Evolutionary conservation across 1,284 basidiomycete genomes (phyloP).

Genomic region (Xerocomus cyaneibrunnescens): DNA sequence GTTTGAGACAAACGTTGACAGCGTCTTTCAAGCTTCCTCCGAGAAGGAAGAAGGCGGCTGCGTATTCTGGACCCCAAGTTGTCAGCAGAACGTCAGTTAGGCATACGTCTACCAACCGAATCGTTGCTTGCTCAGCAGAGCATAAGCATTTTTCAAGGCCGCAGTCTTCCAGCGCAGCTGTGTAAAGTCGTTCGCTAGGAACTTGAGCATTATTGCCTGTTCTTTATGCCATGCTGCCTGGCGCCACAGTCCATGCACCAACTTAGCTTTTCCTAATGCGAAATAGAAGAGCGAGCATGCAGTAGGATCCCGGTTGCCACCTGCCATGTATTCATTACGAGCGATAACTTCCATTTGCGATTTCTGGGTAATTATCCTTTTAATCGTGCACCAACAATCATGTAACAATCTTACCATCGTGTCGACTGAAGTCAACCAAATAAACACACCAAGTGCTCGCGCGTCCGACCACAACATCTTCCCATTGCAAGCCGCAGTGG

Average conservation of each 20-base stretch:
- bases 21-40: slow-evolving; percentile 90
- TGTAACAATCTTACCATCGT: slow-evolving; percentile 56
- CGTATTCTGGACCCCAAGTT: slow-evolving; percentile 67
- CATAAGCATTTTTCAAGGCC: slow-evolving; percentile 96
- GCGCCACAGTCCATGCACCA: slow-evolving; percentile 94
- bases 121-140: slow-evolving; percentile 87
- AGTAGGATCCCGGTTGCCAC: slow-evolving; percentile 85
- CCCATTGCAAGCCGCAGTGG: slow-evolving; percentile 68
- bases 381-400: slow-evolving; percentile 1
- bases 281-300: slow-evolving; percentile 93
- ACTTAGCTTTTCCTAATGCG: slow-evolving; percentile 87
- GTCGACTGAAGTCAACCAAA: slow-evolving; percentile 84
- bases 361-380: slow-evolving; percentile 47
- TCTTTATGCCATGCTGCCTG: slow-evolving; percentile 95
- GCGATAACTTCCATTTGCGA: slow-evolving; percentile 88
- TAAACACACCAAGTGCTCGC: slow-evolving; percentile 78
- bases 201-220: slow-evolving; percentile 87
- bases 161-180: slow-evolving; percentile 88
- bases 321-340: slow-evolving; percentile 87
- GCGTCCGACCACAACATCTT: slow-evolving; percentile 92
- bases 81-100: slow-evolving; percentile 6
- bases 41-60: slow-evolving; percentile 96
- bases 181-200: slow-evolving; percentile 89
- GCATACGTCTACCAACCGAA: slow-evolving; percentile 62
- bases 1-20: slow-evolving; percentile 86